Percentiles rank a stretch among this genome's conserved stretches.
phyloP scores from a whole-genome alignment of 225 moss, liverwort and hornwort genomes.

The Physcomitrellopsis africana region DNA sequence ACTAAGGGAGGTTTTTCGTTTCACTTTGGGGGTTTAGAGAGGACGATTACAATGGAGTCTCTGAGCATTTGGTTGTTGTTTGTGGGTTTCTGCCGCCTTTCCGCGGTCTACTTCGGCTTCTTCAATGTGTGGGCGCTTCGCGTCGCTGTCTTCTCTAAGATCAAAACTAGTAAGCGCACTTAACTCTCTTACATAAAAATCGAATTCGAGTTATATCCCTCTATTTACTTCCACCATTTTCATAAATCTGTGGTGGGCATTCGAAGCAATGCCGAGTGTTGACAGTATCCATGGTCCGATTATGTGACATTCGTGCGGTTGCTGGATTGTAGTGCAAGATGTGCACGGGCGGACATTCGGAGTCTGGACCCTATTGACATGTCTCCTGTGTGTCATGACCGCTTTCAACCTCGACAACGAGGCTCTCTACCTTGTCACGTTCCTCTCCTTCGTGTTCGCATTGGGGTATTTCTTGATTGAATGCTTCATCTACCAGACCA shows the following conservation, averaged over 20 bases:
- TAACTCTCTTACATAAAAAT: no score
- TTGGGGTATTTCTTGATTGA: slow-evolving; percentile 77
- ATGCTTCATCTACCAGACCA: slow-evolving; percentile 73
- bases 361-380: slow-evolving; percentile 92
- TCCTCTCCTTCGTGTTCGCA: slow-evolving; percentile 83
- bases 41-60: slow-evolving; percentile 49
- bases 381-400: slow-evolving; percentile 76
- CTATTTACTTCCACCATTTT: no score
- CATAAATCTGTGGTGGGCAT: neutral
- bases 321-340: slow-evolving; percentile 63
- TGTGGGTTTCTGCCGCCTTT: slow-evolving; percentile 76
- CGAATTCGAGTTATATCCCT: neutral
- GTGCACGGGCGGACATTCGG: slow-evolving; percentile 97
- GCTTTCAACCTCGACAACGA: slow-evolving; percentile 74
- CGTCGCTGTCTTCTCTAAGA: slow-evolving; percentile 77
- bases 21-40: neutral
- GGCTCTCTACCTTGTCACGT: slow-evolving; percentile 68
- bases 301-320: neutral
- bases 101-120: slow-evolving; percentile 89
- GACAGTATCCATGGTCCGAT: neutral
- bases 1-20: neutral
- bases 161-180: slow-evolving; percentile 58
- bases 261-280: neutral
- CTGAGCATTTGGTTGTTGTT: slow-evolving; percentile 78
- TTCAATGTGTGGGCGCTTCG: slow-evolving; percentile 81